Percentiles rank a stretch among this genome's conserved stretches.
phyloP scores from a whole-genome alignment of 805 yeast genomes.

The Nakazawaea populi region DNA sequence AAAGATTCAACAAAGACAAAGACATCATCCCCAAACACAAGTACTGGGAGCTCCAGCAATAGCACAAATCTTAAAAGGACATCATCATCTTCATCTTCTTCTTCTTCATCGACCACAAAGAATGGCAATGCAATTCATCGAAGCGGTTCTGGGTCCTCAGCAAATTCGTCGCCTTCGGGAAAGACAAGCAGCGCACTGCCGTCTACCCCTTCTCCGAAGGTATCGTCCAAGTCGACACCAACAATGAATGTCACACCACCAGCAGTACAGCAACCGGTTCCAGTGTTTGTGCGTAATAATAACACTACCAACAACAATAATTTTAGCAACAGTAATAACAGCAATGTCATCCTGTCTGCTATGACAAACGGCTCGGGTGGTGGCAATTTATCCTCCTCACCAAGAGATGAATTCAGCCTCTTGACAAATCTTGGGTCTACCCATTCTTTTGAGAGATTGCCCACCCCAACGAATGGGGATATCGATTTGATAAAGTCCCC shows the following conservation, averaged over 20 bases:
- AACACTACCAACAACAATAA: slow-evolving; percentile 11
- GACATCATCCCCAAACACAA: not conserved
- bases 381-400: not conserved
- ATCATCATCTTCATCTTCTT: not conserved
- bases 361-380: slow-evolving; percentile 8
- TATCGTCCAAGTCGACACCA: slow-evolving; percentile 1
- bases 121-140: slow-evolving; percentile 5
- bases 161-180: not conserved
- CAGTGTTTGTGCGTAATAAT: slow-evolving; percentile 6
- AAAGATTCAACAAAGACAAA: slow-evolving; percentile 20
- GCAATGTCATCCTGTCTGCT: not conserved
- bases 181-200: not conserved
- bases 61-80: not conserved
- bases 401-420: slow-evolving; percentile 11
- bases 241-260: slow-evolving; percentile 11
- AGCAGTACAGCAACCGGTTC: slow-evolving; percentile 12
- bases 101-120: not conserved
- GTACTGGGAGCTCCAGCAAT: not conserved
- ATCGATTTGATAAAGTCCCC: slow-evolving; percentile 82
- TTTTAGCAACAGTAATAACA: slow-evolving; percentile 8
- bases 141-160: slow-evolving; percentile 11
- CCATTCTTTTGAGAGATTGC: slow-evolving; percentile 50
- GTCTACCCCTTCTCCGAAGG: slow-evolving; percentile 7
- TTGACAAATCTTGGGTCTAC: slow-evolving; percentile 32
- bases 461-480: slow-evolving; percentile 59